These are phyloP conservation scores for Tylopilus plumbeoviolaceoides DNA, from an alignment of 768 basidiomycete genomes.

Conservation along the genomic window DNA sequence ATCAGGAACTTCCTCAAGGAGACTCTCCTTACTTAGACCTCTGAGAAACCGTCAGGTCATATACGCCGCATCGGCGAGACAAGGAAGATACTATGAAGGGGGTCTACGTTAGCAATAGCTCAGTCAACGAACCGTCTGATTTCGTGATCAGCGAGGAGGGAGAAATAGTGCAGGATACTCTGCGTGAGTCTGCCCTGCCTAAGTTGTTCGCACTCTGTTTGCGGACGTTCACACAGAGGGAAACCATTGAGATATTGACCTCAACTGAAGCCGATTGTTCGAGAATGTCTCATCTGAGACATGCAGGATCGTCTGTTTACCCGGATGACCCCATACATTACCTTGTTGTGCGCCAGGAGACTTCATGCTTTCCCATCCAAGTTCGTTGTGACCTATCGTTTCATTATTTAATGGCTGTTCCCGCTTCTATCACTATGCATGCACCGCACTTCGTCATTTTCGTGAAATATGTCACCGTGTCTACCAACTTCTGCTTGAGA, in stretches of 20 bases:
- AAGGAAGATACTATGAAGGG: constrained; percentile 21
- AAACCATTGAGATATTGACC: constrained; percentile 21
- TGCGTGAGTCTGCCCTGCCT: constrained; percentile 28
- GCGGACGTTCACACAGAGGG: constrained; percentile 3
- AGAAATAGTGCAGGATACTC: constrained; percentile 24
- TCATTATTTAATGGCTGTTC: no score
- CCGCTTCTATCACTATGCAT: no score
- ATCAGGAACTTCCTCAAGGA: neutral
- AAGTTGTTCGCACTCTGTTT: neutral
- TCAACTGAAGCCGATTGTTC: constrained; percentile 12
- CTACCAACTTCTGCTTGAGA: no score
- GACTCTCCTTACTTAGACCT: constrained; percentile 13
- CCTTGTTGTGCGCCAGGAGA: neutral
- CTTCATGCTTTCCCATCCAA: no score
- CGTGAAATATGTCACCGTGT: no score
- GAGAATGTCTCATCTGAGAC: constrained; percentile 8
- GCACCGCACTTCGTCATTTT: no score
- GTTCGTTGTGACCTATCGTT: neutral
- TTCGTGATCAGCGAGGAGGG: constrained; percentile 30
- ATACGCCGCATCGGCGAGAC: constrained; percentile 22
- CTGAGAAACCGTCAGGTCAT: constrained; percentile 33
- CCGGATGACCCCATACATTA: neutral
- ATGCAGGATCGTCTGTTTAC: neutral
- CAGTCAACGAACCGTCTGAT: constrained; percentile 28
- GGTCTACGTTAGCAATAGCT: constrained; percentile 11